These are phyloP conservation scores for Discostella stelligera DNA, from an alignment of 352 stramenopile genomes.

Conservation along the genomic window DNA sequence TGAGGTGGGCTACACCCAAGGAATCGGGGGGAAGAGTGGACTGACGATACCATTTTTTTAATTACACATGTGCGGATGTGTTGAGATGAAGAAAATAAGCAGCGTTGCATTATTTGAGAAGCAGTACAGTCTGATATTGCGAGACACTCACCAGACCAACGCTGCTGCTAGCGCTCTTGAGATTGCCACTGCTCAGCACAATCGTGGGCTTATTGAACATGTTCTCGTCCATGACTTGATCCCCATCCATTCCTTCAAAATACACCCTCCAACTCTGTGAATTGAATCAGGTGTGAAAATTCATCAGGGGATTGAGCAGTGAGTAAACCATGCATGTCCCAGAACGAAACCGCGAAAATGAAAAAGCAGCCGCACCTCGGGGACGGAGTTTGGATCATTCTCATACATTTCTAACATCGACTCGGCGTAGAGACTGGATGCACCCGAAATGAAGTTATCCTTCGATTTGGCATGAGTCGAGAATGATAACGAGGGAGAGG, in stretches of 20 bases:
- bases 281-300: neutral
- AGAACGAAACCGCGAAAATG: conserved; percentile 4
- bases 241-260: conserved; percentile 80
- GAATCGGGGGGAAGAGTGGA: conserved; percentile 81
- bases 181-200: conserved; percentile 35
- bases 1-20: conserved; percentile 94
- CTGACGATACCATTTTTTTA: neutral
- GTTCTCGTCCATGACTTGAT: conserved; percentile 33
- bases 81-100: no score
- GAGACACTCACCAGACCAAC: conserved; percentile 1
- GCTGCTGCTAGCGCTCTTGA: conserved; percentile 2
- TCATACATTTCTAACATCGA: conserved; percentile 95
- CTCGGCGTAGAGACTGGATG: conserved; percentile 95
- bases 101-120: neutral
- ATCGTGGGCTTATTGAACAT: conserved; percentile 70
- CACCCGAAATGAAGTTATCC: conserved; percentile 90
- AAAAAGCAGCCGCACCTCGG: conserved; percentile 44
- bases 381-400: conserved; percentile 86
- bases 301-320: conserved; percentile 12
- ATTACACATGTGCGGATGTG: no score
- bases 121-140: neutral
- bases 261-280: conserved; percentile 78
- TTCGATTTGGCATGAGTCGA: conserved; percentile 22
- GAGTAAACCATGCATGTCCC: conserved; percentile 23
- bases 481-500: conserved; percentile 1